Percentiles rank a stretch among this genome's conserved stretches.
Evolutionary conservation across 1,284 basidiomycete species (phyloP).

Genomic region (Trichosporon sp.): DNA sequence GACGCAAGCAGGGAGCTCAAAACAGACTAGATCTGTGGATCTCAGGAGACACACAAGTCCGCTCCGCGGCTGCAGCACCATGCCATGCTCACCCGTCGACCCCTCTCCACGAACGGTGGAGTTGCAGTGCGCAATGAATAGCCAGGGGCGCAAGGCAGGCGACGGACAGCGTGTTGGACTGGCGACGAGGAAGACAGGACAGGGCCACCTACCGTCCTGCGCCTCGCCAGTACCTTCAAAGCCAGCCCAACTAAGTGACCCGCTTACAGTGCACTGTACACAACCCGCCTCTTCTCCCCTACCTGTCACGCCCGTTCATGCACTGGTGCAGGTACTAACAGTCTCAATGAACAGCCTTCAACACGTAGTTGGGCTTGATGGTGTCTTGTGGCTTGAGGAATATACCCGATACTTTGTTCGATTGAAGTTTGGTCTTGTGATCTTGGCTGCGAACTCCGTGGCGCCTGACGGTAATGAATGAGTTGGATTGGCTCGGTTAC

Average conservation of each 20-base stretch:
- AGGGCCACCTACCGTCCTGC: too few species aligned
- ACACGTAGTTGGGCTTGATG: neutral
- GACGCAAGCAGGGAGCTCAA: neutral
- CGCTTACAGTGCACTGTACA: neutral
- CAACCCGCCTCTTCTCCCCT: neutral
- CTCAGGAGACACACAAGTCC: neutral
- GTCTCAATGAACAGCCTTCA: neutral
- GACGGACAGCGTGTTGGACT: too few species aligned
- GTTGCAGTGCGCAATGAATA: too few species aligned
- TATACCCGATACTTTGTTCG: neutral
- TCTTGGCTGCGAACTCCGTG: neutral
- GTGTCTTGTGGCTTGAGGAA: neutral
- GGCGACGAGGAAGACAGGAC: too few species aligned
- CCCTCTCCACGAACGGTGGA: too few species aligned
- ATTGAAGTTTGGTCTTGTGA: neutral
- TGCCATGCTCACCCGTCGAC: too few species aligned
- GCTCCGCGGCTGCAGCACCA: neutral
- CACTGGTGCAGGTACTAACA: neutral
- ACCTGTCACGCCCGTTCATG: neutral
- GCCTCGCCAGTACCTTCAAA: too few species aligned
- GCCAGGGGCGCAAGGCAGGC: too few species aligned
- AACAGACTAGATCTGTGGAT: neutral
- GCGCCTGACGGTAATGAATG: neutral
- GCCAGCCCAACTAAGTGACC: neutral
- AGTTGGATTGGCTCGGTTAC: neutral